phyloP scores from a whole-genome alignment of 1,284 basidiomycete species.

The Xerocomus tenax region DNA sequence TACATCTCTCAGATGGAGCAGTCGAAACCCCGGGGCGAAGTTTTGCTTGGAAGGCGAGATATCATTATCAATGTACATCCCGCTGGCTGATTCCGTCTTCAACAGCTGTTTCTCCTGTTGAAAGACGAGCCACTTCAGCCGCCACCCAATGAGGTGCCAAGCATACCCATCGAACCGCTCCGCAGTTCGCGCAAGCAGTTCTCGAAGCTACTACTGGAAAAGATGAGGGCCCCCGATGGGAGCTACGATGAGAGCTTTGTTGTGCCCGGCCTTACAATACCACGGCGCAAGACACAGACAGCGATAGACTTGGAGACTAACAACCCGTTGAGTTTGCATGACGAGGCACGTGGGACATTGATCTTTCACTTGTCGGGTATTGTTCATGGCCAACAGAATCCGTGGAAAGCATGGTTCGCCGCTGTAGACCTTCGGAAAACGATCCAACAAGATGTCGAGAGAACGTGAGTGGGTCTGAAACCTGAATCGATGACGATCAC shows the following conservation, averaged over 20 bases:
- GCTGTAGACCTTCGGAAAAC: slow-evolving; percentile 78
- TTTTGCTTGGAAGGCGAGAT: slow-evolving; percentile 67
- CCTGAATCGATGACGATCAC: slow-evolving; percentile 1
- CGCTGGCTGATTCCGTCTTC: slow-evolving; percentile 3
- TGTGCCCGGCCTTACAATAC: slow-evolving; percentile 42
- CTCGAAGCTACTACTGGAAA: slow-evolving; percentile 45
- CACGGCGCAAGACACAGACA: slow-evolving; percentile 31
- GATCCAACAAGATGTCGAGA: slow-evolving; percentile 85
- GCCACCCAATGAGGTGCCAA: slow-evolving; percentile 37
- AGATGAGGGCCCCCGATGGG: slow-evolving; percentile 71
- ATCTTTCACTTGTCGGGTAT: neutral
- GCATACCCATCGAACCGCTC: slow-evolving; percentile 40
- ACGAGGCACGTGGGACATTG: slow-evolving; percentile 45
- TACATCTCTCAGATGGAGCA: slow-evolving; percentile 34
- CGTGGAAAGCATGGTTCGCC: slow-evolving; percentile 88
- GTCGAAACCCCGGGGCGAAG: slow-evolving; percentile 57
- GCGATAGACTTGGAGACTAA: slow-evolving; percentile 55
- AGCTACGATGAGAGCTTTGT: slow-evolving; percentile 62
- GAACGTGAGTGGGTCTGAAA: slow-evolving; percentile 54
- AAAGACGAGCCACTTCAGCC: slow-evolving; percentile 51
- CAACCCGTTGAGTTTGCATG: slow-evolving; percentile 81
- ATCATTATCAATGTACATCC: slow-evolving; percentile 7
- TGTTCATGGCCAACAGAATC: slow-evolving; percentile 49
- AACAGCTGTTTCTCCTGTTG: slow-evolving; percentile 51
- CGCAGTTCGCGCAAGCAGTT: slow-evolving; percentile 46